These are phyloP conservation scores for Tirmania nivea DNA, from an alignment of 495 filamentous ascomycete genomes.

Conservation along the genomic window DNA sequence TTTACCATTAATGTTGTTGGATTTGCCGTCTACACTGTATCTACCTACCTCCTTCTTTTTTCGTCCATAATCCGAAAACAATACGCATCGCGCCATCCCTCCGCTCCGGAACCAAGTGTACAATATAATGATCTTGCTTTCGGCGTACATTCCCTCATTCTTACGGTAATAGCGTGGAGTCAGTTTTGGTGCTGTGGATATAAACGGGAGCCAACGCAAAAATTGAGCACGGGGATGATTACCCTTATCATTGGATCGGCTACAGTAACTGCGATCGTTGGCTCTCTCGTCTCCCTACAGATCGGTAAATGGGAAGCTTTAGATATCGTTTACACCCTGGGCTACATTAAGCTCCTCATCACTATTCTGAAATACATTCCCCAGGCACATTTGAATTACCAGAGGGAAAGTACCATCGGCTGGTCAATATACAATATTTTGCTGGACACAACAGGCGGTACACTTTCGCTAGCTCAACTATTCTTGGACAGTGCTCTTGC, in stretches of 20 bases:
- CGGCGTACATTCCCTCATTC: slow-evolving; percentile 49
- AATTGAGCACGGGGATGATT: slow-evolving; percentile 40
- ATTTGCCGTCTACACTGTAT: slow-evolving; percentile 58
- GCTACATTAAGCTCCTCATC: slow-evolving; percentile 72
- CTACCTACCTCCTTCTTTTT: slow-evolving; percentile 50
- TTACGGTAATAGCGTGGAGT: slow-evolving; percentile 42
- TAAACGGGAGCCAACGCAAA: slow-evolving; percentile 24
- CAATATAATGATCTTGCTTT: slow-evolving; percentile 80
- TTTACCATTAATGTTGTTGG: slow-evolving; percentile 50
- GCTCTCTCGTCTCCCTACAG: slow-evolving; percentile 27
- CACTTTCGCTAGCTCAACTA: slow-evolving; percentile 65
- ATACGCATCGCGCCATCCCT: slow-evolving; percentile 62
- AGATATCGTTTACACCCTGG: slow-evolving; percentile 63
- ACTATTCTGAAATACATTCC: slow-evolving; percentile 84
- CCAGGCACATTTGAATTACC: slow-evolving; percentile 63
- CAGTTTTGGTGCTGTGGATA: slow-evolving; percentile 41
- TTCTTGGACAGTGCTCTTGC: slow-evolving; percentile 67
- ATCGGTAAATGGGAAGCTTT: slow-evolving; percentile 48
- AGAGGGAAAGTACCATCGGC: slow-evolving; percentile 58
- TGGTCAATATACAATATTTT: slow-evolving; percentile 75
- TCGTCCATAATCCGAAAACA: slow-evolving; percentile 55
- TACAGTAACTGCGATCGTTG: slow-evolving; percentile 32
- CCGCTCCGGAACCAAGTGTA: slow-evolving; percentile 54
- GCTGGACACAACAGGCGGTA: slow-evolving; percentile 60
- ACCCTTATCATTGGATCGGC: slow-evolving; percentile 46